Conservation (phyloP, 1,284 basidiomycete species). For the Malassezia dermatis region DNA sequence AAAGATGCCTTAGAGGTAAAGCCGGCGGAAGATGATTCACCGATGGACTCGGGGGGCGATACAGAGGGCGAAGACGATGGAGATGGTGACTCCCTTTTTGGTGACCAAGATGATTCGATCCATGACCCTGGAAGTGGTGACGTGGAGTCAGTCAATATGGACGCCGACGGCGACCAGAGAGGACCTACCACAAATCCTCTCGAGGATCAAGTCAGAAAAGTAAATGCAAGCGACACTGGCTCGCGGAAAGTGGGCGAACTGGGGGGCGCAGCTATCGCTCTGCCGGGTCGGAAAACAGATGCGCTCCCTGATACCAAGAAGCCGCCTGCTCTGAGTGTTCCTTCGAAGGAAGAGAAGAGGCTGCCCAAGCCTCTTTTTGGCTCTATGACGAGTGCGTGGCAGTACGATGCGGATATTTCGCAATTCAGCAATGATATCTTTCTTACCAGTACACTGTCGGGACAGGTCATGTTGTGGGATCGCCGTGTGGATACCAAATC, state of each 20-base stretch:
- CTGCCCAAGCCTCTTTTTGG: constrained; percentile 40
- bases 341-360: constrained; percentile 1
- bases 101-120: constrained; percentile 13
- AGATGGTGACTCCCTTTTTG: constrained; percentile 29
- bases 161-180: constrained; percentile 10
- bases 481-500: constrained; percentile 55
- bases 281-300: neutral
- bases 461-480: constrained; percentile 86
- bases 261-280: neutral
- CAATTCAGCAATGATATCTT: constrained; percentile 69
- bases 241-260: neutral
- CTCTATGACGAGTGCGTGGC: constrained; percentile 27
- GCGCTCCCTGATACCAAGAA: neutral
- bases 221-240: neutral
- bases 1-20: constrained; percentile 34
- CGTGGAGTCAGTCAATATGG: constrained; percentile 13
- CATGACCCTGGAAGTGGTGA: constrained; percentile 24
- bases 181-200: neutral
- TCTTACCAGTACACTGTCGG: constrained; percentile 81
- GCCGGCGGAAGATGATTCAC: constrained; percentile 21
- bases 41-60: constrained; percentile 20
- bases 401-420: constrained; percentile 38
- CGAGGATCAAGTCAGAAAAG: constrained; percentile 3
- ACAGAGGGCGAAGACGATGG: constrained; percentile 33
- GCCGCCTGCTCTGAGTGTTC: neutral